phyloP scores from a whole-genome alignment of 2,329 filamentous ascomycete genomes.

The Huntiella decipiens region DNA sequence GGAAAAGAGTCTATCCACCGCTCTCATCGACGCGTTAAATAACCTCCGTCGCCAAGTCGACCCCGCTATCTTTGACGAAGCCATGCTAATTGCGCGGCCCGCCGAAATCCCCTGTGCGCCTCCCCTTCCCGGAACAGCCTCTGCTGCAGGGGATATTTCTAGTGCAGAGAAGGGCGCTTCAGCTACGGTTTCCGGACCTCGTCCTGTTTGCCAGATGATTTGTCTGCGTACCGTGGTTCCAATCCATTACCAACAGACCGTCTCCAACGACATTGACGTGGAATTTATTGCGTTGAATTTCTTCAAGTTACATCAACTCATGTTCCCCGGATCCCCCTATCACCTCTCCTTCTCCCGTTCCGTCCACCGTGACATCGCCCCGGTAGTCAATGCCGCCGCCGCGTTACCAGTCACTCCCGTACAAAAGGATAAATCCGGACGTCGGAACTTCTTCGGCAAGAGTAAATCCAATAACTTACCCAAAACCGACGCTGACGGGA shows the following conservation, averaged over 20 bases:
- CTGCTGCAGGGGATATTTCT: not conserved
- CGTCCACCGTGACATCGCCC: conserved; percentile 41
- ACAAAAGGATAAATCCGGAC: not conserved
- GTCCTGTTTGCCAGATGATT: conserved; percentile 20
- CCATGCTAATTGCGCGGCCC: conserved; percentile 24
- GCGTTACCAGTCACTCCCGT: conserved; percentile 7
- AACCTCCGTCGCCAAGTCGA: conserved; percentile 24
- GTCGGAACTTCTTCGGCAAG: not conserved
- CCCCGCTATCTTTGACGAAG: conserved; percentile 27
- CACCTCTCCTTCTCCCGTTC: conserved; percentile 40
- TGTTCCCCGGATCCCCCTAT: conserved; percentile 33
- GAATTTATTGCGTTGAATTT: conserved; percentile 43
- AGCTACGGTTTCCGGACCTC: not conserved
- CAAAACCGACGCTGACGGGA: conserved; percentile 13
- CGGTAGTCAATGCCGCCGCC: conserved; percentile 20
- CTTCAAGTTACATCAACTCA: conserved; percentile 47
- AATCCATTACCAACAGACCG: conserved; percentile 29
- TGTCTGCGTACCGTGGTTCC: conserved; percentile 43
- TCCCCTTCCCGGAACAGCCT: not conserved
- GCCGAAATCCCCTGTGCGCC: conserved; percentile 23
- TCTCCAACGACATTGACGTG: conserved; percentile 28
- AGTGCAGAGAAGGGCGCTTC: not conserved
- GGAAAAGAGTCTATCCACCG: conserved; percentile 26
- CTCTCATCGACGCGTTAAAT: conserved; percentile 25
- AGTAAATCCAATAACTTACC: not conserved